Conservation (phyloP, 768 basidiomycete genomes). For the Suillus tomentosus region DNA sequence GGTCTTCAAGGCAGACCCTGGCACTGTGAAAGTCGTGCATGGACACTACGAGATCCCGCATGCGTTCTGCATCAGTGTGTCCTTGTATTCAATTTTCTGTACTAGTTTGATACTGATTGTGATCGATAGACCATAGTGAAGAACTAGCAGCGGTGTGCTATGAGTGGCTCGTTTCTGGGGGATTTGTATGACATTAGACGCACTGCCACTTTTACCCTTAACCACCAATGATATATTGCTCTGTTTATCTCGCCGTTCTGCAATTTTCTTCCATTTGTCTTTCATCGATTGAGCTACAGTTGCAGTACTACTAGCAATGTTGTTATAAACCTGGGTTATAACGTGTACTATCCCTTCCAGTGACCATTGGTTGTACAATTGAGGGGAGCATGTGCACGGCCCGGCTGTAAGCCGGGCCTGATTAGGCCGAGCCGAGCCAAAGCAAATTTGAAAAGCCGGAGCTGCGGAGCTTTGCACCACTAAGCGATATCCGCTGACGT, state of each 20-base stretch:
- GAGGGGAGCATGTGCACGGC: no score
- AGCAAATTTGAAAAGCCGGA: no score
- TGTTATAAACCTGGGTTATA: no score
- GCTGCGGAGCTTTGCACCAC: no score
- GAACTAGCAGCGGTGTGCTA: constrained; percentile 50
- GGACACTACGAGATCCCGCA: constrained; percentile 58
- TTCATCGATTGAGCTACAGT: no score
- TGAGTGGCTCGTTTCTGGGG: constrained; percentile 39
- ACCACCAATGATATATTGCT: background rate
- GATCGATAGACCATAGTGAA: constrained; percentile 50
- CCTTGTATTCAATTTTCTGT: background rate
- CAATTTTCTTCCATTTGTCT: no score
- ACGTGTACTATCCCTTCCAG: no score
- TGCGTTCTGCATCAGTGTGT: constrained; percentile 73
- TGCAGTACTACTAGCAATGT: no score
- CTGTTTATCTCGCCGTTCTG: background rate
- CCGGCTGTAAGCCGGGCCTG: no score
- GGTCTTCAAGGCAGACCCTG: constrained; percentile 38
- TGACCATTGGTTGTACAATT: no score
- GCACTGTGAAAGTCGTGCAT: constrained; percentile 41
- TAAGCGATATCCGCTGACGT: no score
- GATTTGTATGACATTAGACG: background rate
- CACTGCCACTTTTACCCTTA: background rate
- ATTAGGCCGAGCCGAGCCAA: no score
- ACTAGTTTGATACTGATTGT: constrained; percentile 9